These are phyloP conservation scores for Daedalea quercina DNA, from an alignment of 768 basidiomycete genomes.

Conservation along the genomic window DNA sequence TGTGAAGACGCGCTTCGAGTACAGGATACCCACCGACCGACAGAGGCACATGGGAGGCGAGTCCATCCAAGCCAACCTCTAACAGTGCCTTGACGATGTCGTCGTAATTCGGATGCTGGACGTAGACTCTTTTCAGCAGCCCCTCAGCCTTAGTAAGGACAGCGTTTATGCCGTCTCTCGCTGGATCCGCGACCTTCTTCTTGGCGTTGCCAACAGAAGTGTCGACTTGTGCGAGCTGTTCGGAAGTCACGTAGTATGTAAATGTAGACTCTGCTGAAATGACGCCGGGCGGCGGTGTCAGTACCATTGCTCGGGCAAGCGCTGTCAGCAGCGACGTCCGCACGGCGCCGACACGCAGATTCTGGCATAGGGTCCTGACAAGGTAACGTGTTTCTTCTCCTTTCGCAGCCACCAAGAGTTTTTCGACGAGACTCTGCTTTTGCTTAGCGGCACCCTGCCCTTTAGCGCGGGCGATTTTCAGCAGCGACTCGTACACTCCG, in stretches of 20 bases:
- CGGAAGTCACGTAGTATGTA: conserved; percentile 25
- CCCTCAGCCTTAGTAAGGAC: conserved; percentile 54
- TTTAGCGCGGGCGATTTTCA: conserved; percentile 60
- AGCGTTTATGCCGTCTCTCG: conserved; percentile 29
- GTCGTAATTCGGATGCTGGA: conserved; percentile 71
- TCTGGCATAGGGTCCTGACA: conserved; percentile 64
- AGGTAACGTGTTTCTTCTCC: conserved; percentile 89
- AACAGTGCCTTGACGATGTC: conserved; percentile 59
- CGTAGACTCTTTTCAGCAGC: conserved; percentile 65
- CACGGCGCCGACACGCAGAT: conserved; percentile 85
- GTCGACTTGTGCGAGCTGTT: conserved; percentile 23
- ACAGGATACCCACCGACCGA: conserved; percentile 49
- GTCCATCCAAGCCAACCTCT: conserved; percentile 50
- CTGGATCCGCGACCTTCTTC: conserved; percentile 25
- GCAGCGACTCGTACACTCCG: conserved; percentile 59
- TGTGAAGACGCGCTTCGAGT: neutral
- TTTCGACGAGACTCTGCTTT: conserved; percentile 75
- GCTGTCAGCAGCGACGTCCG: conserved; percentile 76
- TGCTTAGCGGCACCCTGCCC: conserved; percentile 71
- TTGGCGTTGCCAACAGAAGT: conserved; percentile 17
- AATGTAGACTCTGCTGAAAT: conserved; percentile 15
- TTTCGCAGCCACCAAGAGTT: conserved; percentile 72
- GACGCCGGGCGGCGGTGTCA: conserved; percentile 38
- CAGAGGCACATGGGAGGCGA: conserved; percentile 56
- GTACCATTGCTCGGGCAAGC: conserved; percentile 69